Base-by-base conservation (phyloP, 2,329 filamentous ascomycete genomes). In the Cercospora sojina region DNA sequence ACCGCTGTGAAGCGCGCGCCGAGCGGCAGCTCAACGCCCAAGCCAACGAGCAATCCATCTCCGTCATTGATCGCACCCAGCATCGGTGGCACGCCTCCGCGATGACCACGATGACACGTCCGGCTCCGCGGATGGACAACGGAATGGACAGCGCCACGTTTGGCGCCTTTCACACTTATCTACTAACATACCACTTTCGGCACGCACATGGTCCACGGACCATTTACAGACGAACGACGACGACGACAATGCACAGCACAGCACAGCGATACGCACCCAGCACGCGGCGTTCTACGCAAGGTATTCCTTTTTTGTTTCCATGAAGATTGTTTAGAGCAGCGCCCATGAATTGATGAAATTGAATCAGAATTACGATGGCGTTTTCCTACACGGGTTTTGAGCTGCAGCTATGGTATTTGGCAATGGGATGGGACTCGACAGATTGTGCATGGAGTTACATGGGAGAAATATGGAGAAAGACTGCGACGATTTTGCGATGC, bases 1-100 rank as follows among this genome's bases (percentile, higher is more conserved):
- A 78, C 78, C 64, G 71, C 75, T 27, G 55, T 67, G 38, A 74
- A 73, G 65, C 72, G 72, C 18, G 64, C 67, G 27, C 71, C 72
- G 29, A 49, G 41, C 64, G 64, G 68, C 51, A 64, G 62, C 49
- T 69, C 66, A 20, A 69, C 70, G 16, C 70, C 69, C 5, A 70
- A 71, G 62, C 55, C 69, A 13, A 55, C 60, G 2, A 70, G 63
- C 51, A 57, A 60, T 23, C 59, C 65, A 20, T 69, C 68, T 20
- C 67, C 70, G 35, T 31, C 43, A 7, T 35, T 65, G 49, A 62
- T 62, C 31, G 65, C 67, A 51, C 69, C 68, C 3, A 61, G 63
- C 23, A 67, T 72, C 23, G 65, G 67, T 23, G 66, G 63, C 38
- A 67, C 70, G 51, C 66, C 70, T 38, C 68, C 70, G 18, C 69